Evolutionary conservation across 2,329 filamentous ascomycete genomes (phyloP).

Genomic region (Claviceps paspali): DNA sequence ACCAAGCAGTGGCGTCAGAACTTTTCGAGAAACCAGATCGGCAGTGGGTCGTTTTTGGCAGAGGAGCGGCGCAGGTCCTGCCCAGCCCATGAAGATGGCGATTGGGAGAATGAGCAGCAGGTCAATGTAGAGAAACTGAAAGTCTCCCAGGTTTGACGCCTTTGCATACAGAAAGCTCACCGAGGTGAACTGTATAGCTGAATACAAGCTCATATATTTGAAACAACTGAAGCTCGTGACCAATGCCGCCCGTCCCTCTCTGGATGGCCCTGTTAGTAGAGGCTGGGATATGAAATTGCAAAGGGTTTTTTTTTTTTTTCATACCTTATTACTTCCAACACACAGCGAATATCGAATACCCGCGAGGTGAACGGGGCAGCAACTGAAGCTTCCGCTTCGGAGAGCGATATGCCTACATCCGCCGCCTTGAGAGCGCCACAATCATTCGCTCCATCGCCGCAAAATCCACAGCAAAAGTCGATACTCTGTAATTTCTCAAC

Average conservation of each 20-base stretch:
- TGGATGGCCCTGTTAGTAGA: constrained; percentile 20
- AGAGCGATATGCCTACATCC: constrained; percentile 92
- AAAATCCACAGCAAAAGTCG: constrained; percentile 91
- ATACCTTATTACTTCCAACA: constrained; percentile 75
- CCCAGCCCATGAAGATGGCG: constrained; percentile 98
- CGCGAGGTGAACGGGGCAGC: constrained; percentile 95
- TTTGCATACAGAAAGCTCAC: constrained; percentile 93
- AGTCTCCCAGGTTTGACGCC: constrained; percentile 89
- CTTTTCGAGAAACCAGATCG: constrained; percentile 81
- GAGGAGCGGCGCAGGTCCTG: constrained; percentile 62
- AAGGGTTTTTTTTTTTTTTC: too few species aligned
- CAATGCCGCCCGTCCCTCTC: constrained; percentile 82
- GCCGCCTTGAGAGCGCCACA: constrained; percentile 94
- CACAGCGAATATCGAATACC: constrained; percentile 91
- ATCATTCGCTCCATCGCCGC: constrained; percentile 93
- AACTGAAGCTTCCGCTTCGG: constrained; percentile 92
- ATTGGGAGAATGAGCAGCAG: constrained; percentile 85
- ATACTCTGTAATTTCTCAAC: constrained; percentile 95
- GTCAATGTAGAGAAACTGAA: constrained; percentile 96
- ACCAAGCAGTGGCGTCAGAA: constrained; percentile 74
- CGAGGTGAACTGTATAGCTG: constrained; percentile 95
- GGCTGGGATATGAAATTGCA: too few species aligned
- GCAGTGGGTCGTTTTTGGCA: constrained; percentile 80
- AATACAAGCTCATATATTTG: constrained; percentile 99
- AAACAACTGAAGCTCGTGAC: constrained; percentile 99